phyloP scores from a whole-genome alignment of 176 grass and related monocot species.

The Elaeis guineensis region DNA sequence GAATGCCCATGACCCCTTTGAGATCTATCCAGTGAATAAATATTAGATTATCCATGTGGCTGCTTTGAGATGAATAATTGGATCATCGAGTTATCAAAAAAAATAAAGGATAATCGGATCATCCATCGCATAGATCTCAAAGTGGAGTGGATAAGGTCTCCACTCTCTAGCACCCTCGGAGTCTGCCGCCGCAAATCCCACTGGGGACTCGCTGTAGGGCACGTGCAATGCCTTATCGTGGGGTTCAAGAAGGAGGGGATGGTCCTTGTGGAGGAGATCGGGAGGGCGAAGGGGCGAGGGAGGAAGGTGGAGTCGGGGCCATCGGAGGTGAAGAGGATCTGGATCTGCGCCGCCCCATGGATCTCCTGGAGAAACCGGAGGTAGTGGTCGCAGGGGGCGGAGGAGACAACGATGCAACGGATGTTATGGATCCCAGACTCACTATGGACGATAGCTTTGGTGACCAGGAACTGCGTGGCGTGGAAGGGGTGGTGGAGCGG shows the following conservation, averaged over 20 bases:
- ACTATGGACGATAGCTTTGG: conserved; percentile 46
- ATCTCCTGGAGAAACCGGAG: conserved; percentile 93
- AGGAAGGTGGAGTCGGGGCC: conserved; percentile 43
- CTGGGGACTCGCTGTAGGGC: conserved; percentile 64
- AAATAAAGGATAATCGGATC: too few relatives aligned
- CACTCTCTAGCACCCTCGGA: conserved; percentile 1
- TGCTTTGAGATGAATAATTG: too few relatives aligned
- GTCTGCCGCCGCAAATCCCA: conserved; percentile 80
- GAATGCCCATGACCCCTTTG: too few relatives aligned
- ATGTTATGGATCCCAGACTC: conserved; percentile 34
- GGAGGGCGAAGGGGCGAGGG: conserved; percentile 53
- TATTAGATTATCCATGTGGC: too few relatives aligned
- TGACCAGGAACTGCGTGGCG: conserved; percentile 85
- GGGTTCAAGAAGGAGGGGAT: conserved; percentile 60
- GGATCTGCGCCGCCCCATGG: conserved; percentile 54
- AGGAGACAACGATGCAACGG: conserved; percentile 62
- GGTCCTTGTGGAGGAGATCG: conserved; percentile 56
- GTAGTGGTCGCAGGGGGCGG: conserved; percentile 88
- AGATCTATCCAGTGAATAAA: too few relatives aligned
- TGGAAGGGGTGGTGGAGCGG: conserved; percentile 66
- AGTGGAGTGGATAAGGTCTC: too few relatives aligned
- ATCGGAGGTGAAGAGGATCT: conserved; percentile 66
- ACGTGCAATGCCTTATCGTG: conserved; percentile 58
- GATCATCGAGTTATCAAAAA: too few relatives aligned
- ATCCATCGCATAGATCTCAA: too few relatives aligned